phyloP scores from a whole-genome alignment of 768 basidiomycete species.

The Boletus edulis region DNA sequence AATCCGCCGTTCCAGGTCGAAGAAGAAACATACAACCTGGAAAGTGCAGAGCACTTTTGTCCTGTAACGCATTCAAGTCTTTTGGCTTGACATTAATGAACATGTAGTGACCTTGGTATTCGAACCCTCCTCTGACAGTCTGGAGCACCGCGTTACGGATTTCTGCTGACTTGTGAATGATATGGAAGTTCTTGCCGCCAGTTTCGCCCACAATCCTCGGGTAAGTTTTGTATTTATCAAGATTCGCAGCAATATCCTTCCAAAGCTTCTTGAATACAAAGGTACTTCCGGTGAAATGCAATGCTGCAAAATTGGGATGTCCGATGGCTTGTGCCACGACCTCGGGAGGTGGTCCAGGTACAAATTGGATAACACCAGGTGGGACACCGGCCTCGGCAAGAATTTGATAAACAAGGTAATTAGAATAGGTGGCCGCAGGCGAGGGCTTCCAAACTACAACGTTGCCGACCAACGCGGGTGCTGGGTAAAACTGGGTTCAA shows the following conservation, averaged over 20 bases:
- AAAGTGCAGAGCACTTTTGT: slow-evolving; percentile 96
- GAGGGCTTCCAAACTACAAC: slow-evolving; percentile 97
- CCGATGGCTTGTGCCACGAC: slow-evolving; percentile 83
- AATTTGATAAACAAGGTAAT: slow-evolving; percentile 89
- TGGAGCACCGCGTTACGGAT: slow-evolving; percentile 88
- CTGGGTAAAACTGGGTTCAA: slow-evolving; percentile 34
- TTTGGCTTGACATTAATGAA: neutral
- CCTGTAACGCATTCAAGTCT: slow-evolving; percentile 39
- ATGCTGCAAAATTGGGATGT: slow-evolving; percentile 76
- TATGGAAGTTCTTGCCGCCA: slow-evolving; percentile 98
- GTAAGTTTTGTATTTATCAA: slow-evolving; percentile 86
- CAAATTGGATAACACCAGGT: slow-evolving; percentile 93
- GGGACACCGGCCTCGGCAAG: slow-evolving; percentile 94
- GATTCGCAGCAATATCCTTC: slow-evolving; percentile 89
- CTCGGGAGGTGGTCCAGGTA: slow-evolving; percentile 83
- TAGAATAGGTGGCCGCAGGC: slow-evolving; percentile 91
- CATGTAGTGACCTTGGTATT: slow-evolving; percentile 75
- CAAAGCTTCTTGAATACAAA: slow-evolving; percentile 93
- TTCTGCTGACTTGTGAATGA: slow-evolving; percentile 87
- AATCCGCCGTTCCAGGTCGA: slow-evolving; percentile 86
- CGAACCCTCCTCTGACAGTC: slow-evolving; percentile 84
- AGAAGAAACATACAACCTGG: slow-evolving; percentile 85
- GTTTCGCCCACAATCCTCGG: slow-evolving; percentile 98
- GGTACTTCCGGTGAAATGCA: slow-evolving; percentile 98
- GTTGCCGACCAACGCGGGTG: slow-evolving; percentile 93